Conservation (phyloP, 2,329 filamentous ascomycete genomes). For the Aspergillus jensenii region DNA sequence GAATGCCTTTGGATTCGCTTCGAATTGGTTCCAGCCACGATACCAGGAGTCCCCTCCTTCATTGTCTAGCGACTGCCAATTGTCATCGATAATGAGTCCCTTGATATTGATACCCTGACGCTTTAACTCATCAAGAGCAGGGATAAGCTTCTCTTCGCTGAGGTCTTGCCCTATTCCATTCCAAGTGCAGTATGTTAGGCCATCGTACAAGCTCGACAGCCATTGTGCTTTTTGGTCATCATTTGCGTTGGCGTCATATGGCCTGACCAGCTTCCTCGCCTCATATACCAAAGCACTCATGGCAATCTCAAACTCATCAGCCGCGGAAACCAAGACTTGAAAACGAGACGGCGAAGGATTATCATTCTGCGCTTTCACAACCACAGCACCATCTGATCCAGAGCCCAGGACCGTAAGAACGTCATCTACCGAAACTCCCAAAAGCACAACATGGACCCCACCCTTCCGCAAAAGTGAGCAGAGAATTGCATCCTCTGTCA, state of each 20-base stretch:
- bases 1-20: constrained; percentile 77
- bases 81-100: constrained; percentile 93
- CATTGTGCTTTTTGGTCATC: constrained; percentile 54
- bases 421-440: constrained; percentile 72
- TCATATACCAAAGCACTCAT: constrained; percentile 84
- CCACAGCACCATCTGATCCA: constrained; percentile 63
- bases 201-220: constrained; percentile 88
- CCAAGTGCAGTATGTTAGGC: constrained; percentile 95
- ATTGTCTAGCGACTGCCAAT: constrained; percentile 79
- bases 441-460: constrained; percentile 73
- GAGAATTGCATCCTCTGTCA: constrained; percentile 76
- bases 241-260: constrained; percentile 29
- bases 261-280: constrained; percentile 64
- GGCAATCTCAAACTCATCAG: constrained; percentile 70
- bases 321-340: constrained; percentile 68
- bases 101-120: constrained; percentile 73
- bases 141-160: constrained; percentile 74
- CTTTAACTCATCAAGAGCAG: constrained; percentile 70
- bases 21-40: constrained; percentile 74
- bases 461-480: constrained; percentile 72
- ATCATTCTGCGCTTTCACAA: constrained; percentile 73
- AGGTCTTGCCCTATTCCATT: constrained; percentile 84
- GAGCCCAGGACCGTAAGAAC: constrained; percentile 69
- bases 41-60: constrained; percentile 53
- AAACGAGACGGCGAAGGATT: constrained; percentile 54